Conservation (phyloP, 2,329 filamentous ascomycete species). For the Aspergillus melleus region DNA sequence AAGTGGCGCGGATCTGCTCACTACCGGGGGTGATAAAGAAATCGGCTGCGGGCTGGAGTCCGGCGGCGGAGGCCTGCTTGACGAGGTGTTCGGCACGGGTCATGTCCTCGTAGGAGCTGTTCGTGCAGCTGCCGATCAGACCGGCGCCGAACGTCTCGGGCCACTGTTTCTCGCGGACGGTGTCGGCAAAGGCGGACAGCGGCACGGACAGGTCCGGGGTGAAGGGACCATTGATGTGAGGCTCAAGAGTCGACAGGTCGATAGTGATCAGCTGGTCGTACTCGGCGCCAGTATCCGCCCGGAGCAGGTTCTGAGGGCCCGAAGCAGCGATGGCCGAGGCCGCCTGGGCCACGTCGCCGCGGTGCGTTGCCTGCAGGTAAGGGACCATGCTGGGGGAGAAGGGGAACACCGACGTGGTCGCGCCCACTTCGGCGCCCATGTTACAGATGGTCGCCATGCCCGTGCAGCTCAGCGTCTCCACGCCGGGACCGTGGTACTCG, state of each 20-base stretch:
- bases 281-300: constrained; percentile 75
- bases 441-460: constrained; percentile 92
- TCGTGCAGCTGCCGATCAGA: constrained; percentile 96
- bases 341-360: constrained; percentile 67
- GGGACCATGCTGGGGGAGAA: constrained; percentile 81
- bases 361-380: constrained; percentile 83
- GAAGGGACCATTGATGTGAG: constrained; percentile 95
- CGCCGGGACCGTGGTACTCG: constrained; percentile 89
- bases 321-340: constrained; percentile 63
- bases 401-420: constrained; percentile 94
- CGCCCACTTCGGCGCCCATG: constrained; percentile 87
- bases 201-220: constrained; percentile 94
- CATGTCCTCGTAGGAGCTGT: constrained; percentile 99
- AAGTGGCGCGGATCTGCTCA: constrained; percentile 92
- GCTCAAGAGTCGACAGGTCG: constrained; percentile 84
- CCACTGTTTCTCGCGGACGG: constrained; percentile 83
- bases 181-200: constrained; percentile 82
- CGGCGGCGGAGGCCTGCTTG: constrained; percentile 85
- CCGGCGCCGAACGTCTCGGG: constrained; percentile 87
- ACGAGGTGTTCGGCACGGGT: constrained; percentile 90
- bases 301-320: constrained; percentile 65
- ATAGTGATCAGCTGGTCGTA: constrained; percentile 93
- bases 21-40: constrained; percentile 97
- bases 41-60: constrained; percentile 81
- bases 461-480: constrained; percentile 84